These are phyloP conservation scores for Chrysanthemum lavandulifolium DNA, from an alignment of 129 eudicot species.

Conservation along the genomic window DNA sequence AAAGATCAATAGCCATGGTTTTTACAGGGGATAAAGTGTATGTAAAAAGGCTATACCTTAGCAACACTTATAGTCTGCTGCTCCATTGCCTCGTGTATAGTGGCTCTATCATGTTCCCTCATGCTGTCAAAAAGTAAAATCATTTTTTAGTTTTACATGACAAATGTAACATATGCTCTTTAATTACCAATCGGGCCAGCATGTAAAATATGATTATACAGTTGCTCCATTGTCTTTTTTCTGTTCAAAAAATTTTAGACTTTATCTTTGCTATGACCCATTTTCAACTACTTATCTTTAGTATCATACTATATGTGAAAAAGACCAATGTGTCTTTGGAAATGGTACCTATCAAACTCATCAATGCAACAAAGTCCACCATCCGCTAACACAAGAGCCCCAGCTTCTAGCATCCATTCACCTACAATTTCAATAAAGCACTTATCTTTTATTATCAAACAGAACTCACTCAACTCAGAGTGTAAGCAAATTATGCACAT, in stretches of 20 bases:
- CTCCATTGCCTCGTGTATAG: conserved; percentile 99
- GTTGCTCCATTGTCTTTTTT: too few species aligned
- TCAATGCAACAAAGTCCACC: conserved; percentile 99
- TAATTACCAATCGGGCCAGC: background rate
- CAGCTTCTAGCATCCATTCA: conserved; percentile 99
- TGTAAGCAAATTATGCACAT: too few species aligned
- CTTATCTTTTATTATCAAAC: conserved; percentile 5
- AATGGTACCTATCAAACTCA: conserved; percentile 59
- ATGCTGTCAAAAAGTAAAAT: conserved; percentile 44
- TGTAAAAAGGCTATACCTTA: conserved; percentile 46
- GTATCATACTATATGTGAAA: too few species aligned
- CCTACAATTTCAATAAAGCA: conserved; percentile 40
- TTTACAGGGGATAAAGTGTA: background rate
- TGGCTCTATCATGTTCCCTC: conserved; percentile 99
- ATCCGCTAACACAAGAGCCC: conserved; percentile 97
- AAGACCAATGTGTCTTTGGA: too few species aligned
- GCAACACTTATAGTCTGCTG: conserved; percentile 99
- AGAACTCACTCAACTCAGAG: background rate
- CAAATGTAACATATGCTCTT: background rate
- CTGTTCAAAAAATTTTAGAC: too few species aligned
- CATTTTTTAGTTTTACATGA: background rate
- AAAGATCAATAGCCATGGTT: background rate
- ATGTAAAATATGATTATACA: too few species aligned
- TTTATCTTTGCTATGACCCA: too few species aligned
- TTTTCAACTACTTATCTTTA: too few species aligned